Conservation (phyloP, 129 eudicot genomes). For the Escallonia rubra region DNA sequence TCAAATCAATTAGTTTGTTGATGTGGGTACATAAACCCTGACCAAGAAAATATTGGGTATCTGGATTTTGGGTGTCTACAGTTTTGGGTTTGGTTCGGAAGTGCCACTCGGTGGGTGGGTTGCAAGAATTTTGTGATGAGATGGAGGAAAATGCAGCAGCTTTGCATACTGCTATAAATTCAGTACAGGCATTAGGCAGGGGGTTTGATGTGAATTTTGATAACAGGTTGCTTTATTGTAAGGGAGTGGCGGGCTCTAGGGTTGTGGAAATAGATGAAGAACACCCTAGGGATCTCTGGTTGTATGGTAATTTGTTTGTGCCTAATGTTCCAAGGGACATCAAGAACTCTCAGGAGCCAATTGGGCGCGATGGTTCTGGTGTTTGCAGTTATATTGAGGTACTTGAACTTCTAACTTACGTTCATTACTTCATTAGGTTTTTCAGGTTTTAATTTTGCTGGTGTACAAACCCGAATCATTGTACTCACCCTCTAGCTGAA, state of each 20-base stretch:
- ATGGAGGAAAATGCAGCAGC: slow-evolving; percentile 97
- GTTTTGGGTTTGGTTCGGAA: too few species aligned
- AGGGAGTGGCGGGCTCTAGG: slow-evolving; percentile 73
- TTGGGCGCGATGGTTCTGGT: slow-evolving; percentile 63
- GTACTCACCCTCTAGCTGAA: too few species aligned
- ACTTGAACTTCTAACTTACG: background rate
- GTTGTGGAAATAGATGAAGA: slow-evolving; percentile 86
- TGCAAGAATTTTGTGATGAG: slow-evolving; percentile 33
- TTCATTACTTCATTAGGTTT: background rate
- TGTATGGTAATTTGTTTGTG: slow-evolving; percentile 58
- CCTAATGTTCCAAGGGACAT: slow-evolving; percentile 79
- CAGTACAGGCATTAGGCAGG: slow-evolving; percentile 85
- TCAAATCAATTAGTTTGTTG: too few species aligned
- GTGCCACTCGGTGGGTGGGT: background rate
- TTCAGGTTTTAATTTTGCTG: background rate
- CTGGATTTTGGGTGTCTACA: too few species aligned
- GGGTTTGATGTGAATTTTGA: slow-evolving; percentile 91
- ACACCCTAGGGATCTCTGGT: slow-evolving; percentile 69
- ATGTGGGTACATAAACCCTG: too few species aligned
- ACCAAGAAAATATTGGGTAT: too few species aligned
- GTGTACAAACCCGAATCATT: too few species aligned
- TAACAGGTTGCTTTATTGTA: slow-evolving; percentile 86
- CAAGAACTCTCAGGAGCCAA: slow-evolving; percentile 32
- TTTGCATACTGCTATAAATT: slow-evolving; percentile 76
- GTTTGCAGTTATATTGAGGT: slow-evolving; percentile 85